Evolutionary conservation across 257 asterid genomes (phyloP), one percentile per base, ranked within the genome.

Genomic region (Hygrophila difformis): DNA sequence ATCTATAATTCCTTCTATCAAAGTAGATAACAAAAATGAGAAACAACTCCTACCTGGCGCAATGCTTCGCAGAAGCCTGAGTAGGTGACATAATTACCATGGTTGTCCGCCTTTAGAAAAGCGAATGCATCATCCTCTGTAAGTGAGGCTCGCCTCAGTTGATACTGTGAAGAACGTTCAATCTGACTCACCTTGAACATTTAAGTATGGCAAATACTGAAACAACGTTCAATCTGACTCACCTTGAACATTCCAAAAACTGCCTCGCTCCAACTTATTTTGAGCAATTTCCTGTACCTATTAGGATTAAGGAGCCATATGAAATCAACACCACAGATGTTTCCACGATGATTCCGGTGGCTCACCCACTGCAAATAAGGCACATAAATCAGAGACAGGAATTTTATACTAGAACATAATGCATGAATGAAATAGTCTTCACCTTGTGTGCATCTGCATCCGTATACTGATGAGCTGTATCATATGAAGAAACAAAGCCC

Each of bases 281-380:
- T 78, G 26, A 91, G 84, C 70, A 86, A 59, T 70, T 91, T 82
- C 57, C 94, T 65, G 65, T 91, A 82, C 49, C 82, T 65, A 26
- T 82, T 80, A 20, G 99, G 99, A 55, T 91, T 91, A 24, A 91
- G 94, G 69, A 91, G 99, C 99, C 99, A 91, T 70, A 91, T 91
- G 43, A 91, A 91, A 70, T 91, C 99, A 12, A 91, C 99, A 2
- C 96, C 99, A 45, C 99, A 91, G 53, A 91, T 80, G 69, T 91
- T 91, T 23, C 99, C 99, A 7, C 95, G 95, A 59, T 91, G 99
- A 75, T 91, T 91, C 14, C 95, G 95, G 55, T 91, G 96, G 65
- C 97, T 91, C 49, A 86, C 80, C 99, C 99, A 91, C 99, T 91
- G 61, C 65, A 68, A 18, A 61, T 37, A 43, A 40, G 11, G 17